phyloP scores from a whole-genome alignment of 164 flowering plant species.

The Umbellularia californica region DNA sequence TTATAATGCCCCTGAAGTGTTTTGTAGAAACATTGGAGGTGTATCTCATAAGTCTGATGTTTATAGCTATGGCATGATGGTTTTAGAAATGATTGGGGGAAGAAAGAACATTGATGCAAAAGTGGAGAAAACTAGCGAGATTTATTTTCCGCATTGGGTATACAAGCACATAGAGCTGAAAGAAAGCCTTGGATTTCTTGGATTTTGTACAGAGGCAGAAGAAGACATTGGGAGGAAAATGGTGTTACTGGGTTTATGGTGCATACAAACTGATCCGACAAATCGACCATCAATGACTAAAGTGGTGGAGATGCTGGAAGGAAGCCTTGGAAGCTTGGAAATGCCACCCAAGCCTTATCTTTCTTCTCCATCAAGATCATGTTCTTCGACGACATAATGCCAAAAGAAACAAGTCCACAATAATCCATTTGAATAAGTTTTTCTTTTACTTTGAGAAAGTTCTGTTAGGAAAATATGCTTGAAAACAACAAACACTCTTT shows the following conservation, averaged over 20 bases:
- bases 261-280: conserved; percentile 1
- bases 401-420: too few relatives aligned
- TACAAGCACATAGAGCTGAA: neutral
- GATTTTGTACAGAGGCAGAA: neutral
- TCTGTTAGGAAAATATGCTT: too few relatives aligned
- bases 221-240: conserved; percentile 5
- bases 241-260: conserved; percentile 5
- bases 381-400: too few relatives aligned
- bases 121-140: conserved; percentile 2
- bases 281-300: conserved; percentile 1
- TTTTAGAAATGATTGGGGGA: conserved; percentile 6
- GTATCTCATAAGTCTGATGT: conserved; percentile 9
- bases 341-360: conserved; percentile 8
- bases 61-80: conserved; percentile 11
- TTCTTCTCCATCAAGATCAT: conserved; percentile 1
- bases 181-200: neutral
- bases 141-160: conserved; percentile 8
- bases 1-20: conserved; percentile 11
- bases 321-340: neutral
- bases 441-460: too few relatives aligned
- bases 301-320: conserved; percentile 10
- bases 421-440: too few relatives aligned
- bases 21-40: neutral
- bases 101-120: neutral
- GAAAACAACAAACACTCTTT: too few relatives aligned